A percentile compares a stretch with the other conserved stretches of the same genome.
Conservation (phyloP, 2,329 filamentous ascomycete species). For the Drechslerella coelobrocha region DNA sequence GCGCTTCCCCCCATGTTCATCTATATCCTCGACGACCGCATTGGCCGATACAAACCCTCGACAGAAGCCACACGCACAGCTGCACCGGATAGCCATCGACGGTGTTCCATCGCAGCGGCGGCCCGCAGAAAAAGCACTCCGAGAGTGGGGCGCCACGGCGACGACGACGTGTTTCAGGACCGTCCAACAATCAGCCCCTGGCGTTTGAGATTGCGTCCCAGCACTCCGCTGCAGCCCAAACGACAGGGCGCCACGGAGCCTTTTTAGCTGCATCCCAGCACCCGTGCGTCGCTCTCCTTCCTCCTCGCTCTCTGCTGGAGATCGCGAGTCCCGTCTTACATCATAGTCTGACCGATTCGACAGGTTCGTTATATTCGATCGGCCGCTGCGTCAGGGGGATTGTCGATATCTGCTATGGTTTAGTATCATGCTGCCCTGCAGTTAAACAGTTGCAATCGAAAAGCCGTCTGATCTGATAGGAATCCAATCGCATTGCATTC, state of each 20-base stretch:
- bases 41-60: too few relatives aligned
- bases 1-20: too few relatives aligned
- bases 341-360: constrained; percentile 20
- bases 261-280: background rate
- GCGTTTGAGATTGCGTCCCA: constrained; percentile 29
- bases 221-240: constrained; percentile 4
- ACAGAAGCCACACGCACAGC: too few relatives aligned
- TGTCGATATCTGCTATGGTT: background rate
- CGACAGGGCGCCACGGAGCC: constrained; percentile 21
- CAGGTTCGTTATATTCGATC: constrained; percentile 21
- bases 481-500: background rate
- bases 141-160: background rate
- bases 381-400: constrained; percentile 16
- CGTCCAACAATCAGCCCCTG: constrained; percentile 24
- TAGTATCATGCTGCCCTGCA: background rate
- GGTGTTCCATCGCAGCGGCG: too few relatives aligned
- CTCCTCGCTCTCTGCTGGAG: background rate
- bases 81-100: too few relatives aligned
- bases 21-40: too few relatives aligned
- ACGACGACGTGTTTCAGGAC: constrained; percentile 26
- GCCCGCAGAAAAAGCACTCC: too few relatives aligned
- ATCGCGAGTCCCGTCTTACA: constrained; percentile 1
- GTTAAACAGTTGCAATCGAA: background rate
- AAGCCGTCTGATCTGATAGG: background rate
- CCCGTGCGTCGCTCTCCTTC: background rate